phyloP scores from a whole-genome alignment of 164 flowering plant genomes.

The Magnolia changhungtana region DNA sequence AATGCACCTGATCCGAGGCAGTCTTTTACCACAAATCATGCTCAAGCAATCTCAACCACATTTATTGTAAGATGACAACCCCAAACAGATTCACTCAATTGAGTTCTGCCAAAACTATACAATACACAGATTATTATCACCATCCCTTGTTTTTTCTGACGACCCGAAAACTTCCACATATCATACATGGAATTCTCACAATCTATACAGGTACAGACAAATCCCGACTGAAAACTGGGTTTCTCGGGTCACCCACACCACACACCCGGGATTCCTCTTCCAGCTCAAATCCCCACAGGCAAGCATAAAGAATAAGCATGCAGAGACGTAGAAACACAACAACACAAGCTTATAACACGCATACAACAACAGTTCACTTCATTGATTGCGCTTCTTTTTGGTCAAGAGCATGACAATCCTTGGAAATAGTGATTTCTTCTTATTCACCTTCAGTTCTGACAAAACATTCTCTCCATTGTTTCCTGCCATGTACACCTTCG shows the following conservation, averaged over 20 bases:
- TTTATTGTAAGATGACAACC: background rate
- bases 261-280: background rate
- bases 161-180: background rate
- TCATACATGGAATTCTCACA: conserved; percentile 6
- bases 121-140: background rate
- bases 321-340: background rate
- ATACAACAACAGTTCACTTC: conserved; percentile 2
- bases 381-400: conserved; percentile 39
- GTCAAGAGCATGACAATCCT: conserved; percentile 65
- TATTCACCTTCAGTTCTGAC: conserved; percentile 46
- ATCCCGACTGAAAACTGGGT: background rate
- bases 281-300: background rate
- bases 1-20: background rate
- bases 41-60: background rate
- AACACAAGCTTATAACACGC: background rate
- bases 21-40: background rate
- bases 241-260: background rate
- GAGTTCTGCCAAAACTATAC: background rate
- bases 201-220: background rate
- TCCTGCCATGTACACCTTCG: conserved; percentile 17
- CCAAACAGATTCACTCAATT: background rate
- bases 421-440: conserved; percentile 72
- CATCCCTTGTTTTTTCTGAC: background rate
- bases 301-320: background rate
- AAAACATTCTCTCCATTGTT: conserved; percentile 28